Conservation (phyloP, 2,329 filamentous ascomycete genomes). For the Monosporascus sp. region DNA sequence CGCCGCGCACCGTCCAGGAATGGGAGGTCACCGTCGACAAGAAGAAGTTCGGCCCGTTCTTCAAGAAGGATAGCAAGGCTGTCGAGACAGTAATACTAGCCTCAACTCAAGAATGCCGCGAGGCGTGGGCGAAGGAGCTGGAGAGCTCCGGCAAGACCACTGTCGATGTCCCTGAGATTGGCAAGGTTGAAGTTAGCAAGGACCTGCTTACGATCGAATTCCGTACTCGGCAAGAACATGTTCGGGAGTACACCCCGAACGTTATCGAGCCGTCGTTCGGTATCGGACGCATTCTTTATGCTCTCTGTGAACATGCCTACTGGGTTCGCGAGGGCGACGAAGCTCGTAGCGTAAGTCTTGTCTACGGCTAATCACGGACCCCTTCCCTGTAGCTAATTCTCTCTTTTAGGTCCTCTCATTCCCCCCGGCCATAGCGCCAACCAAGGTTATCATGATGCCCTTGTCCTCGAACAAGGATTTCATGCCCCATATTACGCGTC, state of each 20-base stretch:
- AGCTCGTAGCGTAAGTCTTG: constrained; percentile 70
- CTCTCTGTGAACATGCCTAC: constrained; percentile 89
- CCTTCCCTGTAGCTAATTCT: constrained; percentile 2
- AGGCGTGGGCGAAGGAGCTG: constrained; percentile 71
- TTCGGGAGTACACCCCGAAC: constrained; percentile 88
- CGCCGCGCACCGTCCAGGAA: constrained; percentile 76
- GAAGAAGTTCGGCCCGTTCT: constrained; percentile 92
- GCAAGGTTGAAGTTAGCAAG: constrained; percentile 73
- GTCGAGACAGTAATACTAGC: constrained; percentile 75
- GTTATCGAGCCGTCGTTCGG: constrained; percentile 97
- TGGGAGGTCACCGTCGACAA: constrained; percentile 85
- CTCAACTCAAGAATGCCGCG: constrained; percentile 74
- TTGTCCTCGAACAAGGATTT: constrained; percentile 79
- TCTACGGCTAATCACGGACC: constrained; percentile 3
- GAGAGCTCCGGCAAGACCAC: constrained; percentile 68
- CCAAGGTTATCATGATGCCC: constrained; percentile 89
- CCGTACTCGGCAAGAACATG: constrained; percentile 74
- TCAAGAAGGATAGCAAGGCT: constrained; percentile 89
- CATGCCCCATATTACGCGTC: constrained; percentile 65
- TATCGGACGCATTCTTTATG: constrained; percentile 91
- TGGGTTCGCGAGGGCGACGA: constrained; percentile 84
- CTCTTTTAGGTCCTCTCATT: constrained; percentile 60
- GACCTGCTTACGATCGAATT: constrained; percentile 82
- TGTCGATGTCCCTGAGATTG: constrained; percentile 64
- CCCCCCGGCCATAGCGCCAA: constrained; percentile 75